Percentiles rank a stretch among this genome's conserved stretches.
Conservation (phyloP, 2,329 filamentous ascomycete species). For the Fusarium chlamydosporum region DNA sequence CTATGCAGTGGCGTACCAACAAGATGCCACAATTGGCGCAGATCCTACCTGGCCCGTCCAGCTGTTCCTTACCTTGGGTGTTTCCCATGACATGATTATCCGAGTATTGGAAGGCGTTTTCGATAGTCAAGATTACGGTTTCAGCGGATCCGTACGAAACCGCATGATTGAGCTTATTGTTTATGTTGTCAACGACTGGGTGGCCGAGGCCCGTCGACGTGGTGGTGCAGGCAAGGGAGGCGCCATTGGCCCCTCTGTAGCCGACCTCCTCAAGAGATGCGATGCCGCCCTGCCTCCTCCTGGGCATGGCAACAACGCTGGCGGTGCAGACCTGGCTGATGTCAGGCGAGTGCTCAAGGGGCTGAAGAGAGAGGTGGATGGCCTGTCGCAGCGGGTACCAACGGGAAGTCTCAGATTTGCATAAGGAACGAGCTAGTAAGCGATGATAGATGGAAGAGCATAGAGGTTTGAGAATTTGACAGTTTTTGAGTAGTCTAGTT, state of each 20-base stretch:
- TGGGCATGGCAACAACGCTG: slow-evolving; percentile 60
- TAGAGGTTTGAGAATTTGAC: slow-evolving; percentile 24
- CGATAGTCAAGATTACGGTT: slow-evolving; percentile 71
- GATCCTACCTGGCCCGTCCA: slow-evolving; percentile 70
- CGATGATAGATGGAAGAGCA: slow-evolving; percentile 10
- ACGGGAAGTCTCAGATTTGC: slow-evolving; percentile 62
- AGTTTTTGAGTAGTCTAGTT: slow-evolving; percentile 39
- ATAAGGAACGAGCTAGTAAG: slow-evolving; percentile 50
- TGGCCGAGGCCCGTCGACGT: slow-evolving; percentile 63
- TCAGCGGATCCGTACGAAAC: slow-evolving; percentile 65
- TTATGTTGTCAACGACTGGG: slow-evolving; percentile 64
- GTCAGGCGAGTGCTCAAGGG: slow-evolving; percentile 60
- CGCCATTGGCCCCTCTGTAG: slow-evolving; percentile 61
- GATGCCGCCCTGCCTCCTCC: slow-evolving; percentile 61
- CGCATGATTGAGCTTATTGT: slow-evolving; percentile 69
- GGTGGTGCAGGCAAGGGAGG: slow-evolving; percentile 59
- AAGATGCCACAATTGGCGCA: slow-evolving; percentile 70
- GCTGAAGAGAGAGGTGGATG: slow-evolving; percentile 61
- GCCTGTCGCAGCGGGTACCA: slow-evolving; percentile 60
- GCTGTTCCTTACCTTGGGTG: slow-evolving; percentile 68
- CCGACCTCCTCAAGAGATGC: slow-evolving; percentile 66
- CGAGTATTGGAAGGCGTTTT: slow-evolving; percentile 70
- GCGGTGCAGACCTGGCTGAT: slow-evolving; percentile 62
- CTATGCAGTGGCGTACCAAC: slow-evolving; percentile 71
- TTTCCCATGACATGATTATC: slow-evolving; percentile 69